A percentile compares a stretch with the other conserved stretches of the same genome.
Evolutionary conservation across 345 rosid species (phyloP).

Genomic region (Eucalyptus microcorys): DNA sequence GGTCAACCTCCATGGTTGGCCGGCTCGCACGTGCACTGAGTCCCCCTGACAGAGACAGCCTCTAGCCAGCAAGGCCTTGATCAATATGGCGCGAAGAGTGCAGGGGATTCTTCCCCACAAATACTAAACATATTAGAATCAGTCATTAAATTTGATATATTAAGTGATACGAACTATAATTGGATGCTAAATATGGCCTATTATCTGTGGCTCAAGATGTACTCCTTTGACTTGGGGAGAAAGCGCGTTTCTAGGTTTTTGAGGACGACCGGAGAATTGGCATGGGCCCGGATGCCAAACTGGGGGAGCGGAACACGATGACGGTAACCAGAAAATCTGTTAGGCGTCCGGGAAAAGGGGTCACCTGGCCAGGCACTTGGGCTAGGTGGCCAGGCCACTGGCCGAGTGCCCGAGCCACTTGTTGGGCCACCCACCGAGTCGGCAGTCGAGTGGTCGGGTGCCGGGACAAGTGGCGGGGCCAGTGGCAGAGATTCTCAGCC

Average conservation of each 20-base stretch:
- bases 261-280: neutral
- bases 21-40: conserved; percentile 2
- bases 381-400: neutral
- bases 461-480: neutral
- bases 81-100: neutral
- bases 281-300: neutral
- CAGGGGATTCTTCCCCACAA: neutral
- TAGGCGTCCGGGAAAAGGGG: neutral
- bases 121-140: neutral
- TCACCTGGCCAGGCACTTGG: neutral
- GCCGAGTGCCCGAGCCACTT: neutral
- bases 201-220: neutral
- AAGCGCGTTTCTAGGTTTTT: neutral
- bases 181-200: neutral
- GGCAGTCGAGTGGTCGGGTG: neutral
- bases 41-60: neutral
- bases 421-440: neutral
- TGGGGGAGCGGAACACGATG: neutral
- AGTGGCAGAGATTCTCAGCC: neutral
- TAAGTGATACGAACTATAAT: neutral
- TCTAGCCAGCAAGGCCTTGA: neutral
- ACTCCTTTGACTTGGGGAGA: neutral
- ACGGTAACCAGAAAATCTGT: neutral
- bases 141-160: neutral
- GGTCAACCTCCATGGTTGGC: conserved; percentile 1